Evolutionary conservation across 345 rosid genomes (phyloP), one percentile per base, ranked within the genome.

Genomic region (Dovyalis caffra): DNA sequence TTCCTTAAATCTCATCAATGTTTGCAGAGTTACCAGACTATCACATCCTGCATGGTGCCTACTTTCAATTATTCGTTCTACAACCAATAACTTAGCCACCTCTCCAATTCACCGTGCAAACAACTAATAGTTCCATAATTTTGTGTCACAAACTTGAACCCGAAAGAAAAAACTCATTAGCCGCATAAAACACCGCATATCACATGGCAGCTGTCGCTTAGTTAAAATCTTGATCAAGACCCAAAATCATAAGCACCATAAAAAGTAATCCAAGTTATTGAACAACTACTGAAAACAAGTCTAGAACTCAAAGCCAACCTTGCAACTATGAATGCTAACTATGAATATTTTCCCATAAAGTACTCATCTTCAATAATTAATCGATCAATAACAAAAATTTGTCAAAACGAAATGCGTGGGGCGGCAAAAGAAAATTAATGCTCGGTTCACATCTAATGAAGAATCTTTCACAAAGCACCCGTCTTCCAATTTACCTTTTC

Each of bases 261-360:
- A 33, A 68, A 68, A 1, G 68, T 76, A 2, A 69, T 21, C 69
- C 79, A n/a, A n/a, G n/a, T n/a, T n/a, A n/a, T n/a, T n/a, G n/a
- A n/a, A n/a, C n/a, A n/a, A n/a, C n/a, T n/a, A 11, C 62, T 61
- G 20, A n/a, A 28, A 1, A 75, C 31, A 10, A 76, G 18, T 3
- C 37, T 29, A 2, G 53, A 69, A 5, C 3, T 6, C 34, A 8
- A 11, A 3, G 69, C 2, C 34, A 31, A 26, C 16, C 0, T 2
- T 0, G 11, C 29, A 26, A 69, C n/a, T n/a, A n/a, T n/a, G n/a
- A n/a, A n/a, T n/a, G n/a, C n/a, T n/a, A n/a, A n/a, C n/a, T n/a
- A n/a, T n/a, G n/a, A n/a, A n/a, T n/a, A n/a, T n/a, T n/a, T n/a
- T n/a, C n/a, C n/a, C n/a, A n/a, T n/a, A n/a, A n/a, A n/a, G n/a